Conservation (phyloP, 257 asterid species). For the Avicennia marina region DNA sequence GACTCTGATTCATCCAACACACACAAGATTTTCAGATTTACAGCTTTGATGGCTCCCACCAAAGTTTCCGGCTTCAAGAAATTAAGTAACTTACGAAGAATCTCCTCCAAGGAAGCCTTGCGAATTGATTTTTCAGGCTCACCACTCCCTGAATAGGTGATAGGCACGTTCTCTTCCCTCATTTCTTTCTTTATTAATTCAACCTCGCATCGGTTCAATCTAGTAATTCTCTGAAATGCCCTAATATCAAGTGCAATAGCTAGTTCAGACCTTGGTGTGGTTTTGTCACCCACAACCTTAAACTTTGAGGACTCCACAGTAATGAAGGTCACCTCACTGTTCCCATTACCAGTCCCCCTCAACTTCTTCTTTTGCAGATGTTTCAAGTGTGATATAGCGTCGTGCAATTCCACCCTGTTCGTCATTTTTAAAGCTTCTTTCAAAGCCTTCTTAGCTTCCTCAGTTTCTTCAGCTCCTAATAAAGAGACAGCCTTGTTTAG, state of each 20-base stretch:
- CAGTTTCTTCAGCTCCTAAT: constrained; percentile 93
- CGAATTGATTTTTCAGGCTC: constrained; percentile 78
- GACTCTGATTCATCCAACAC: constrained; percentile 81
- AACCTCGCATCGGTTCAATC: constrained; percentile 75
- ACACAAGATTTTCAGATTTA: constrained; percentile 79
- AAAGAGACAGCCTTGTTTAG: constrained; percentile 87
- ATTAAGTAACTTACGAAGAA: constrained; percentile 58
- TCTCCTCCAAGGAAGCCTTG: constrained; percentile 85
- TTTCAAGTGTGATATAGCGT: constrained; percentile 85
- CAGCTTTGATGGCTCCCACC: constrained; percentile 88
- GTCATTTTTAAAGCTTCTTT: constrained; percentile 97
- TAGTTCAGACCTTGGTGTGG: constrained; percentile 63
- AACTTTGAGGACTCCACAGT: constrained; percentile 69
- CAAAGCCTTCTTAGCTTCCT: constrained; percentile 91
- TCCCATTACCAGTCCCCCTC: constrained; percentile 59
- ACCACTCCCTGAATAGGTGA: constrained; percentile 80
- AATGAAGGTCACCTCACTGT: constrained; percentile 59
- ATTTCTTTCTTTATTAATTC: constrained; percentile 81
- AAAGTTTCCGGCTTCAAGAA: constrained; percentile 96
- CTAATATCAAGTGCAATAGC: constrained; percentile 77
- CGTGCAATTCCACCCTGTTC: constrained; percentile 89
- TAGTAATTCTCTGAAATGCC: constrained; percentile 86
- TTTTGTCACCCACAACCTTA: constrained; percentile 69
- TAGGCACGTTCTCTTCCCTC: constrained; percentile 69
- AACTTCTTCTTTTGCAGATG: constrained; percentile 84